Conservation (phyloP, 176 grass and related monocot species). For the Typha latifolia region DNA sequence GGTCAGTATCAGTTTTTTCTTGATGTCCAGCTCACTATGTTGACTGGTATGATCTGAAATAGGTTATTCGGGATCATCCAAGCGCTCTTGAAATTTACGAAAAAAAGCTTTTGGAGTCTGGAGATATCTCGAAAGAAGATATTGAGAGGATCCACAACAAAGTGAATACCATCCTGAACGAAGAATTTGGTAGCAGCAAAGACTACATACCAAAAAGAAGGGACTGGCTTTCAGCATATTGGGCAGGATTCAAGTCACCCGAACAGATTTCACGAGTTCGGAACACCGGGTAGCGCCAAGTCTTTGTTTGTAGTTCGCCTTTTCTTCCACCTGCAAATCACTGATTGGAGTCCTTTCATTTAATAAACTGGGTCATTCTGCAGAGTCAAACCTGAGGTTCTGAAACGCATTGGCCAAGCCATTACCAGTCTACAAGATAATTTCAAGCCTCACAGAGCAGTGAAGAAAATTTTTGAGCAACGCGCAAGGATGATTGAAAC, state of each 20-base stretch:
- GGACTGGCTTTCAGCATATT: conserved; percentile 94
- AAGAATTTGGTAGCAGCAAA: conserved; percentile 82
- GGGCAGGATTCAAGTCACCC: conserved; percentile 83
- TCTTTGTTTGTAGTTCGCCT: neutral
- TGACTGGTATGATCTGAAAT: conserved; percentile 12
- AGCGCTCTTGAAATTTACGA: conserved; percentile 75
- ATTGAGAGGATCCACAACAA: conserved; percentile 67
- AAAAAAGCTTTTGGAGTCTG: conserved; percentile 53
- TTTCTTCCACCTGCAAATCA: conserved; percentile 7
- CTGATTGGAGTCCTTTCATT: neutral
- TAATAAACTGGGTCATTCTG: neutral
- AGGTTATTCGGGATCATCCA: conserved; percentile 90
- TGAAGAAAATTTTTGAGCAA: conserved; percentile 80
- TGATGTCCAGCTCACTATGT: neutral
- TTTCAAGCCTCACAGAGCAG: conserved; percentile 87
- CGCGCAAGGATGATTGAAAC: conserved; percentile 66
- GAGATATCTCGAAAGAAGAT: conserved; percentile 56
- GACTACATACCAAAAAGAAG: conserved; percentile 84
- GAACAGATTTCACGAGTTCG: conserved; percentile 90
- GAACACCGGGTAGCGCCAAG: conserved; percentile 61
- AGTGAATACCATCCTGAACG: conserved; percentile 72
- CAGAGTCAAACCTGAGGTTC: conserved; percentile 82
- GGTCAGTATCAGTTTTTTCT: neutral
- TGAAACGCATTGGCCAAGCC: conserved; percentile 79
- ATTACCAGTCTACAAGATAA: conserved; percentile 71